Percentiles rank a stretch among this genome's conserved stretches.
These are phyloP conservation scores for Podila epicladia DNA, from an alignment of 192 early-diverging fungal genomes.

Conservation along the genomic window DNA sequence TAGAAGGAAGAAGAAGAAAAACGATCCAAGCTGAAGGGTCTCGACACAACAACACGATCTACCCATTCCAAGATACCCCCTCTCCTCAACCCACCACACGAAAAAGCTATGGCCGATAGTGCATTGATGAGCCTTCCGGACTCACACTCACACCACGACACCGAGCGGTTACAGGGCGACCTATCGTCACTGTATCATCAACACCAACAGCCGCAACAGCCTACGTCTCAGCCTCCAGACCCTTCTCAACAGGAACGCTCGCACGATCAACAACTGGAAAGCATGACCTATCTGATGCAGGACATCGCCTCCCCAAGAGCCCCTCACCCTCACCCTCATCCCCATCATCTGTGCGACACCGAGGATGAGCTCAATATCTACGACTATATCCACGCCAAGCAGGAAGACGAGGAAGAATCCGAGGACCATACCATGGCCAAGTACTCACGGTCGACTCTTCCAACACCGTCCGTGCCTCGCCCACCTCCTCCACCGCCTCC, in stretches of 20 bases:
- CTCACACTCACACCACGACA: background rate
- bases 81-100: background rate
- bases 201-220: constrained; percentile 10
- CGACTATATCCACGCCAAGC: constrained; percentile 49
- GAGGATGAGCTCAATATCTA: constrained; percentile 49
- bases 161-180: constrained; percentile 1
- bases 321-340: background rate
- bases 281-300: constrained; percentile 38
- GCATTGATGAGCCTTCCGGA: background rate
- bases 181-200: background rate
- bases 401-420: constrained; percentile 37
- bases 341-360: background rate
- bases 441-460: constrained; percentile 5
- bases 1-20: too few relatives aligned
- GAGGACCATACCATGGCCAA: constrained; percentile 10
- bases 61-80: background rate
- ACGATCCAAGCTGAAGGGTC: too few relatives aligned
- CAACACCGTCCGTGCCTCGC: background rate
- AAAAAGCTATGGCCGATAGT: background rate
- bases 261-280: constrained; percentile 8
- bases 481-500: constrained; percentile 10
- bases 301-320: constrained; percentile 7
- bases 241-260: background rate
- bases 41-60: background rate
- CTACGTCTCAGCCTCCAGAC: too few relatives aligned